These are phyloP conservation scores for Claviceps sp. DNA, from an alignment of 2,329 filamentous ascomycete genomes.

Conservation along the genomic window DNA sequence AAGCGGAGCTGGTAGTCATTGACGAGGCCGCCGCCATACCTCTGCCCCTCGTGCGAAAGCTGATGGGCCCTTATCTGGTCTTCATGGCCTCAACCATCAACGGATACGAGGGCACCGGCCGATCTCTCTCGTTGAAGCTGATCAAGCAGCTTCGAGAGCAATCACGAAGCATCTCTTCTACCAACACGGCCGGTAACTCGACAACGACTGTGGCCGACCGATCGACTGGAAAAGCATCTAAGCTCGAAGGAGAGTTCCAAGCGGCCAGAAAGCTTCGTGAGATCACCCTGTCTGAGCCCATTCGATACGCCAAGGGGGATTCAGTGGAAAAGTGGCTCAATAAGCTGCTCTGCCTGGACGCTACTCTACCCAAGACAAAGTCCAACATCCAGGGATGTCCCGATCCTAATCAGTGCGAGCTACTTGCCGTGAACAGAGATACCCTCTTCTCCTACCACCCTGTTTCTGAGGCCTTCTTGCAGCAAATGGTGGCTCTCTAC, in stretches of 20 bases:
- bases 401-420: constrained; percentile 80
- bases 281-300: constrained; percentile 85
- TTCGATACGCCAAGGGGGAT: constrained; percentile 85
- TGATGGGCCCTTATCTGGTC: constrained; percentile 92
- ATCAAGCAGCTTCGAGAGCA: constrained; percentile 96
- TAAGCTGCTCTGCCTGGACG: constrained; percentile 82
- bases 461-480: constrained; percentile 90
- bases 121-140: constrained; percentile 87
- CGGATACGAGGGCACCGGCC: constrained; percentile 92
- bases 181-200: constrained; percentile 31
- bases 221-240: constrained; percentile 59
- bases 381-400: constrained; percentile 66
- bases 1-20: constrained; percentile 90
- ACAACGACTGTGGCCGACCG: constrained; percentile 58
- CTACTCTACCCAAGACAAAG: constrained; percentile 69
- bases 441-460: constrained; percentile 97
- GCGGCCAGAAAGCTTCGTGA: constrained; percentile 75
- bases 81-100: constrained; percentile 99
- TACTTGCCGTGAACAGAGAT: constrained; percentile 89
- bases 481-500: constrained; percentile 96
- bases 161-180: constrained; percentile 45
- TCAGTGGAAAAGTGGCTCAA: constrained; percentile 95
- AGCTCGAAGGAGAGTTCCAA: constrained; percentile 45
- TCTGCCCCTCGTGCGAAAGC: constrained; percentile 76
- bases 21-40: constrained; percentile 97